These are phyloP conservation scores for Scheffersomyces cryptocercus DNA, from an alignment of 1,139 yeast species.

Conservation along the genomic window DNA sequence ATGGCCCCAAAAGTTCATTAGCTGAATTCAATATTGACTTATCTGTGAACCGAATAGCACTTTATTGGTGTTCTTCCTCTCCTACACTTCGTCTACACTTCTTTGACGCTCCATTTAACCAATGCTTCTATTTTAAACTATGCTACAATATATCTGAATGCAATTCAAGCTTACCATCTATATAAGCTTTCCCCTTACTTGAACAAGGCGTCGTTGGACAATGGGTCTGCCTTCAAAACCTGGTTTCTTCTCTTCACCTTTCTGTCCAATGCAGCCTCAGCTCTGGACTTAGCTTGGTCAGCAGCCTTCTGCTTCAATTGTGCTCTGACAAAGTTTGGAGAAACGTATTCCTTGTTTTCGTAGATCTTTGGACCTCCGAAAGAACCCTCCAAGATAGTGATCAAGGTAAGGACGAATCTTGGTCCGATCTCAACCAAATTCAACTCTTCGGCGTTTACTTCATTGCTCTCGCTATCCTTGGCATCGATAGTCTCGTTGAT, in stretches of 20 bases:
- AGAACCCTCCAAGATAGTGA: slow-evolving; percentile 92
- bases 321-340: slow-evolving; percentile 94
- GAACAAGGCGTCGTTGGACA: slow-evolving; percentile 77
- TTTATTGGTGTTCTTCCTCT: no score
- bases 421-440: slow-evolving; percentile 96
- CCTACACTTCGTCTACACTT: no score
- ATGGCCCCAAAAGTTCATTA: no score
- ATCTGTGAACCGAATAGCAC: no score
- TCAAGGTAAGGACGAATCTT: slow-evolving; percentile 88
- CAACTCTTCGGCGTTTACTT: slow-evolving; percentile 50
- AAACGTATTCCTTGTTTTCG: slow-evolving; percentile 94
- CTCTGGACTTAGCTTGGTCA: slow-evolving; percentile 72
- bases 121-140: not conserved
- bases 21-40: no score
- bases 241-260: slow-evolving; percentile 76
- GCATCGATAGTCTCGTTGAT: slow-evolving; percentile 70
- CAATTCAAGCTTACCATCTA: no score
- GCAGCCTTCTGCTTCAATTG: slow-evolving; percentile 83
- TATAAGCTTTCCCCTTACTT: slow-evolving; percentile 32
- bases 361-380: slow-evolving; percentile 98
- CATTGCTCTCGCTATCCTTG: slow-evolving; percentile 50
- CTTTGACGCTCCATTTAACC: no score
- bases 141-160: not conserved
- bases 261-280: slow-evolving; percentile 76
- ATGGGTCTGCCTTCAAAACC: slow-evolving; percentile 77